Evolutionary conservation across 768 basidiomycete species (phyloP), one percentile per base, ranked within the genome.

Genomic region (Lentinus brumalis): DNA sequence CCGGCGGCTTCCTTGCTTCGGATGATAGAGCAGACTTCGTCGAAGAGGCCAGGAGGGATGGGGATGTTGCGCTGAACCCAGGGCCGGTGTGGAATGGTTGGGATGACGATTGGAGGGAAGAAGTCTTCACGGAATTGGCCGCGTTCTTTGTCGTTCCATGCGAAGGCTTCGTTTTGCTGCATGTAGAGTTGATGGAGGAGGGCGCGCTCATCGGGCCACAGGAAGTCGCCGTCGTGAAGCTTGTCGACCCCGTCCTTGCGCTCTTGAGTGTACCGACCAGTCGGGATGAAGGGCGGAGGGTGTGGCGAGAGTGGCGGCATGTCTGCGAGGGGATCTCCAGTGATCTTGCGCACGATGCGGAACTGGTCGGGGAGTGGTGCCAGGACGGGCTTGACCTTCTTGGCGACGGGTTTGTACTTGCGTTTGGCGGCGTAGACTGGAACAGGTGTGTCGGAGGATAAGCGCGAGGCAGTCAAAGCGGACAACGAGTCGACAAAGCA

Each of bases 1-100:
- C 79, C 76, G 0, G 75, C 64, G 0, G 59, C 67, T 9, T 79
- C 69, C 58, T 80, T 80, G 0, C 63, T 56, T 21, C 71, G 66
- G 7, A 79, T 66, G 0, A 77, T 47, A 5, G 67, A 38, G 12
- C 61, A 59, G 9, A 79, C 71, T 56, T 75, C 56, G 0, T 50
- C 40, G 10, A 41, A 44, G 26, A 66, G 56, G 0, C 65, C 65
- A 0, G 41, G 32, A 40, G 63, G 50, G 15, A 65, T 59, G 3
- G 59, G 62, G 42, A 65, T 46, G 4, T 46, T 46, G 45, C 45
- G 45, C 26, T 46, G 45, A 3, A 46, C 45, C 45, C 45, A 46
- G 1, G 45, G 45, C 1, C 26, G n/a, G 21, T 52, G 51, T 5
- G 15, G n/a, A 16, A 52, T 26, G 15, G 32, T 31, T 0, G 51